A percentile compares a stretch with the other conserved stretches of the same genome.
Conservation (phyloP, 805 yeast species). For the Starmera dryadoides region DNA sequence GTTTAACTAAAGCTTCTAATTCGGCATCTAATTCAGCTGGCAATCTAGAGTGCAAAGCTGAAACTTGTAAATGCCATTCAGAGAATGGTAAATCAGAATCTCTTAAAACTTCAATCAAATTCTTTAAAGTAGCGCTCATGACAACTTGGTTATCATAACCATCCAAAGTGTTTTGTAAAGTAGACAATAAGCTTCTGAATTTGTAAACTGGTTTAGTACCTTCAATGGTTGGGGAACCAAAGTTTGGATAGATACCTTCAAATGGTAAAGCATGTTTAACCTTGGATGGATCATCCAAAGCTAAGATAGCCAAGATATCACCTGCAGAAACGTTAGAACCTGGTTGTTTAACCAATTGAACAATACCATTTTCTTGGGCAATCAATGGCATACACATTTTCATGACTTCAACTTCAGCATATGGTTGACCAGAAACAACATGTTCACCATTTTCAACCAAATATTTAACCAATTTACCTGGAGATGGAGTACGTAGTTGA, state of each 20-base stretch:
- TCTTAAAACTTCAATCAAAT: slow-evolving; percentile 64
- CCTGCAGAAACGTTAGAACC: slow-evolving; percentile 97
- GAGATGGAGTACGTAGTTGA: slow-evolving; percentile 96
- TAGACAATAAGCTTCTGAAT: slow-evolving; percentile 48
- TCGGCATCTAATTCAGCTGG: slow-evolving; percentile 70
- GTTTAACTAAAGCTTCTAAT: slow-evolving; percentile 57
- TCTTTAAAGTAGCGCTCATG: slow-evolving; percentile 75
- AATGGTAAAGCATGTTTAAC: slow-evolving; percentile 95
- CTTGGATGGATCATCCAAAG: slow-evolving; percentile 93
- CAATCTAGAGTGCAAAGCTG: slow-evolving; percentile 89
- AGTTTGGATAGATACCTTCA: slow-evolving; percentile 87
- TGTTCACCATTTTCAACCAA: slow-evolving; percentile 96
- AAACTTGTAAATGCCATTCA: slow-evolving; percentile 79
- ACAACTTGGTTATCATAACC: slow-evolving; percentile 97
- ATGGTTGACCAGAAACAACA: slow-evolving; percentile 83
- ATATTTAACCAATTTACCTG: slow-evolving; percentile 93
- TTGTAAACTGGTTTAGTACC: slow-evolving; percentile 83
- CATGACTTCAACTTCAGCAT: slow-evolving; percentile 99
- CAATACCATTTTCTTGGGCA: slow-evolving; percentile 89
- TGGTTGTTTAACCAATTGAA: slow-evolving; percentile 92
- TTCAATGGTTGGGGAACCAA: slow-evolving; percentile 74
- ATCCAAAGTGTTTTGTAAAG: slow-evolving; percentile 69
- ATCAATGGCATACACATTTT: slow-evolving; percentile 98
- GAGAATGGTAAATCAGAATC: slow-evolving; percentile 84
- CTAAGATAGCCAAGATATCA: slow-evolving; percentile 90